Base-by-base conservation (phyloP, 2,329 filamentous ascomycete genomes). In the Phialocephala sp. region DNA sequence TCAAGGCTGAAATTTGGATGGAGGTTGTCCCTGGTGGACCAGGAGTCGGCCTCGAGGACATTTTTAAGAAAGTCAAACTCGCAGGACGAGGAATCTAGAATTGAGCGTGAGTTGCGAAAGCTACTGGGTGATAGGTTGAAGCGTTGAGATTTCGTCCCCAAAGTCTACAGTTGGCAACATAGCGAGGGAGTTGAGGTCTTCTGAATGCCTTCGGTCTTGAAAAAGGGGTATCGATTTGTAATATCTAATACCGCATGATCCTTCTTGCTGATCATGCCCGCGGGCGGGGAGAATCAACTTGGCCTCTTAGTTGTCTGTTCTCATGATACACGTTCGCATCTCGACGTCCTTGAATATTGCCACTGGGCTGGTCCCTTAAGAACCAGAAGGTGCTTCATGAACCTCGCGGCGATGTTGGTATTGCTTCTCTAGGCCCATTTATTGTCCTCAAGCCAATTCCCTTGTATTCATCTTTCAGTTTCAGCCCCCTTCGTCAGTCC, bases 1-100 rank as follows among this genome's bases (percentile, higher is more conserved):
- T 94, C 14, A 71, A 79, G 0, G 86, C 89, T 1, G 81, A 85
- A 1, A 80, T 90, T 0, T 97, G 93, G 93, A 85, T 82, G 59
- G 84, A 86, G 37, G 82, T 88, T 12, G 86, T 94, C 12, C 85
- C 85, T 11, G 90, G 90, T 9, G 85, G 85, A 59, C 85, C 85
- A 5, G 85, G 85, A 1, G 80, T 85, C 72, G 86, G 85, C 8
- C 81, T 90, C 1, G 85, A 89, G 27, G 88, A 91, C 69, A 90
- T 92, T 24, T 77, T 94, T 64, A 83, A 79, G 62, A 81, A 80
- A 69, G 78, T 85, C 50, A 83, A 83, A 22, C 65, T 76, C 41
- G 37, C 62, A 39, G 58, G 43, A 60, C 55, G 27, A 15, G 58
- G 57, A 52, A 2, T 8, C 4, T 18, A 54, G 22, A 12, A 24